Conservation (phyloP, 176 grass and related monocot species). For the Raddia distichophylla region DNA sequence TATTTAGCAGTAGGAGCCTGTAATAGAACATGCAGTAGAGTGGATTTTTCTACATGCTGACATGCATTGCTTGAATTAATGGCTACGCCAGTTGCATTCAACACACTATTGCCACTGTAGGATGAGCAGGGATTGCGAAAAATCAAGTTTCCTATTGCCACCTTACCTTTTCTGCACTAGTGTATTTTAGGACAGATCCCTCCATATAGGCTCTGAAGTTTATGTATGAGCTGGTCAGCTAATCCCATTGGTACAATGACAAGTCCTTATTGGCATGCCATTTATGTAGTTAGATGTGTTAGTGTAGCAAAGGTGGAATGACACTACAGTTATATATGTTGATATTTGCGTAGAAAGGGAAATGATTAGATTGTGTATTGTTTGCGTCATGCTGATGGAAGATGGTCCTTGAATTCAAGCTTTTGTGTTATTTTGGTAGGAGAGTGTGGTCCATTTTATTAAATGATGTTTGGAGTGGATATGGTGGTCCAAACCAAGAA, state of each 20-base stretch:
- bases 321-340: neutral
- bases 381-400: slow-evolving; percentile 4
- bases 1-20: neutral
- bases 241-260: slow-evolving; percentile 1
- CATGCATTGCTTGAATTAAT: neutral
- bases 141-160: neutral
- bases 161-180: neutral
- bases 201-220: slow-evolving; percentile 7
- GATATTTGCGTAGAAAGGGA: slow-evolving; percentile 17
- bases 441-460: slow-evolving; percentile 34
- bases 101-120: neutral
- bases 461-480: slow-evolving; percentile 39
- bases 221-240: neutral
- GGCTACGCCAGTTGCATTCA: slow-evolving; percentile 14
- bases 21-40: neutral
- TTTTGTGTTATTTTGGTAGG: slow-evolving; percentile 40
- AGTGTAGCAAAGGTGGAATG: neutral
- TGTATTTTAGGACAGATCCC: slow-evolving; percentile 8
- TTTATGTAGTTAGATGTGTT: neutral
- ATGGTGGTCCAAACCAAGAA: slow-evolving; percentile 36
- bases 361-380: slow-evolving; percentile 23
- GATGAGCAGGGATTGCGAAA: neutral
- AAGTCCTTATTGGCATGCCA: slow-evolving; percentile 31
- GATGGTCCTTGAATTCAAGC: slow-evolving; percentile 5
- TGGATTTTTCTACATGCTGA: slow-evolving; percentile 6